Evolutionary conservation across 331 rosid species (phyloP), one percentile per base, ranked within the genome.

Genomic region (Telfairia occidentalis): DNA sequence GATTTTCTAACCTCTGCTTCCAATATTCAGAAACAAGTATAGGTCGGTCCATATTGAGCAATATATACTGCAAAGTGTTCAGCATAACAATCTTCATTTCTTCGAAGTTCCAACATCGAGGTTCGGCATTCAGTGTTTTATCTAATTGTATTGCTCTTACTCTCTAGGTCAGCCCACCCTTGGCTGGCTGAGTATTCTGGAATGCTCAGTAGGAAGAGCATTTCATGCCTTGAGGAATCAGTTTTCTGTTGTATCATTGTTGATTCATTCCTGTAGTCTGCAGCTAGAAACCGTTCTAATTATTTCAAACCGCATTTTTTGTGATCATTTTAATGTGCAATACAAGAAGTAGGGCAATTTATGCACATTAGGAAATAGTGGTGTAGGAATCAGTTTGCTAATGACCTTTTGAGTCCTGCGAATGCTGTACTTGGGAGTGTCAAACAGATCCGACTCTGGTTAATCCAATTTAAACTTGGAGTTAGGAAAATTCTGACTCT

Each of bases 1-100:
- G 58, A 45, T 55, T 38, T 69, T 54, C 77, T 78, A 53, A 64
- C 59, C 45, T 37, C 77, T 37, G 81, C 71, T 79, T 84, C 61
- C 74, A 71, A 58, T 30, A 37, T 66, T 40, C 7, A 49, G 73
- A 77, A 71, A 81, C 70, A 46, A 21, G 65, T 49, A 15, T 21
- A n/a, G 32, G 34, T 75, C 61, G 78, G 43, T 49, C 45, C 23
- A 50, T 73, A 52, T 43, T 7, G 29, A 67, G 13, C 12, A 6
- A 67, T 23, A 40, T 65, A 38, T 67, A 67, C 53, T 67, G 54
- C 43, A 60, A 67, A 12, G 73, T 19, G 32, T 35, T 67, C 13
- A 54, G 18, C 73, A 16, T 12, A 67, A 21, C 21, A 2, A 67
- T 42, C 73, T 67, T 13, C 53, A 38, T 65, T 67, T 67, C n/a